phyloP scores from a whole-genome alignment of 2,329 filamentous ascomycete genomes.

The Spiromastix sp. region DNA sequence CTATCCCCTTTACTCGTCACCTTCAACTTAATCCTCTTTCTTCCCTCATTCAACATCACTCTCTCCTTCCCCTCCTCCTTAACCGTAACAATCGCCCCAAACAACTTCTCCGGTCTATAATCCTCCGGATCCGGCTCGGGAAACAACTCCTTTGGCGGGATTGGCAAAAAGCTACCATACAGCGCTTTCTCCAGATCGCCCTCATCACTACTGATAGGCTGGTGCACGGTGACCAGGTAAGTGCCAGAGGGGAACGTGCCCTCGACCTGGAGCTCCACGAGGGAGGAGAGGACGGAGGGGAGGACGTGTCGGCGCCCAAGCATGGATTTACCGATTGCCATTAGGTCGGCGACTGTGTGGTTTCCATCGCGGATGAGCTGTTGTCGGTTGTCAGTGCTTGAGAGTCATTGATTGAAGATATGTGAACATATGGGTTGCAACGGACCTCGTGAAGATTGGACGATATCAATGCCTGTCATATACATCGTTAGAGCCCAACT shows the following conservation, averaged over 20 bases:
- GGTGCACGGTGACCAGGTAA: constrained; percentile 88
- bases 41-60: constrained; percentile 62
- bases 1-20: constrained; percentile 83
- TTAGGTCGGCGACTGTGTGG: constrained; percentile 85
- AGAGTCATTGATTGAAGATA: constrained; percentile 4
- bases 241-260: constrained; percentile 86
- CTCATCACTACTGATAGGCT: constrained; percentile 76
- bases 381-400: constrained; percentile 2
- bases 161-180: constrained; percentile 81
- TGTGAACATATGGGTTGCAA: constrained; percentile 3
- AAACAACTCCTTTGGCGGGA: constrained; percentile 61
- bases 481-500: neutral
- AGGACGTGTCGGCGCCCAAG: constrained; percentile 86
- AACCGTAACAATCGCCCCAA: constrained; percentile 67
- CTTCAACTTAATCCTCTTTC: constrained; percentile 60
- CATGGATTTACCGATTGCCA: constrained; percentile 83
- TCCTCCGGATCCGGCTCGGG: constrained; percentile 52
- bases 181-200: constrained; percentile 78
- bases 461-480: constrained; percentile 48
- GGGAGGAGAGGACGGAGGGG: constrained; percentile 66
- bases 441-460: constrained; percentile 76
- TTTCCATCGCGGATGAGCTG: constrained; percentile 90
- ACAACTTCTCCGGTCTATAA: constrained; percentile 58
- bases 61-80: constrained; percentile 49
- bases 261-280: constrained; percentile 83